phyloP scores from a whole-genome alignment of 306 rosid genomes.

The Hylodesmum podocarpum region DNA sequence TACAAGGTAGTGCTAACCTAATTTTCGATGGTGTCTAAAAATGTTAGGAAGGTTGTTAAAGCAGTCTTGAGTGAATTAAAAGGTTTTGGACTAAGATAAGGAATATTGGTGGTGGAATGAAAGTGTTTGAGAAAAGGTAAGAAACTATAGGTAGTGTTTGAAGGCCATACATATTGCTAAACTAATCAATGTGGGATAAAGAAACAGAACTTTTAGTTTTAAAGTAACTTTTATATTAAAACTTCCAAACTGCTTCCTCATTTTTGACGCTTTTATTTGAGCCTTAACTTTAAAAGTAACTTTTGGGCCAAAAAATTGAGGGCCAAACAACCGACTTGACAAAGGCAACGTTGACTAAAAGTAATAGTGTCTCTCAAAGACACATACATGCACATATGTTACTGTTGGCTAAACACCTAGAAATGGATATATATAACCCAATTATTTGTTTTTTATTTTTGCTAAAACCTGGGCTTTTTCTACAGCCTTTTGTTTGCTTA shows the following conservation, averaged over 20 bases:
- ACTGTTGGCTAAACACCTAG: slow-evolving; percentile 1
- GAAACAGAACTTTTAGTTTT: no score
- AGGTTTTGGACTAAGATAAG: neutral
- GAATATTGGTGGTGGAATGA: neutral
- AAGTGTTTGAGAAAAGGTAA: neutral
- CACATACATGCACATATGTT: neutral
- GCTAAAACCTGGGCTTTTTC: neutral
- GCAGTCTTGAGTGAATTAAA: neutral
- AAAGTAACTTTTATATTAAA: neutral
- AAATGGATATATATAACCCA: neutral
- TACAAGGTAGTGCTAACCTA: neutral
- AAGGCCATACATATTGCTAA: neutral
- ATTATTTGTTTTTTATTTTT: slow-evolving; percentile 5
- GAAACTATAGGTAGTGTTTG: neutral
- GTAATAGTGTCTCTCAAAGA: neutral
- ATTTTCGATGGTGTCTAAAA: neutral
- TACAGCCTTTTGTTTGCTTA: slow-evolving; percentile 21
- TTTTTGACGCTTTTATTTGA: neutral
- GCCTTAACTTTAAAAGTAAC: neutral
- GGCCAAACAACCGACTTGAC: neutral
- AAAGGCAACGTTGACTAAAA: slow-evolving; percentile 7
- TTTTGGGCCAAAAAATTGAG: neutral
- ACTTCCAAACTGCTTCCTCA: neutral
- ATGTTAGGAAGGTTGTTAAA: neutral
- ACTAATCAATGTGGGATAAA: no score